A percentile compares a stretch with the other conserved stretches of the same genome.
These are phyloP conservation scores for Microthyrium microscopicum DNA, from an alignment of 2,329 filamentous ascomycete species.

Conservation along the genomic window DNA sequence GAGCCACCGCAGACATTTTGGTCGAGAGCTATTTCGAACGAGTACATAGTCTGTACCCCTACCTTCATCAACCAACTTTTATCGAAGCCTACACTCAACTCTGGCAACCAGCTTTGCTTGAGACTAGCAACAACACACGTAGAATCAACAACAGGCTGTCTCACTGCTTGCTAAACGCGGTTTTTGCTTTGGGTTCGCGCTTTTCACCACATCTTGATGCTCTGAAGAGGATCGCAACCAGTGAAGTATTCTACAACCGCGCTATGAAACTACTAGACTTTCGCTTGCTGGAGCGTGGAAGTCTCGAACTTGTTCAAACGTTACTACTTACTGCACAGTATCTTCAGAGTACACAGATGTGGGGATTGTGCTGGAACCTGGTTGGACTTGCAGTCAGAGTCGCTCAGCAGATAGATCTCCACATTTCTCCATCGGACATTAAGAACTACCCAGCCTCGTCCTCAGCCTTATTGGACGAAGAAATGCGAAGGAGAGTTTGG, in stretches of 20 bases:
- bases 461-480: background rate
- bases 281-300: background rate
- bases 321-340: conserved; percentile 1
- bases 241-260: background rate
- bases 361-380: conserved; percentile 2
- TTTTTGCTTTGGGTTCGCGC: conserved; percentile 1
- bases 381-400: conserved; percentile 1
- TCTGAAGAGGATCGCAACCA: background rate
- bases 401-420: conserved; percentile 1
- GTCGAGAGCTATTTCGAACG: conserved; percentile 3
- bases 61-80: background rate
- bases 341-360: conserved; percentile 1
- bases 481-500: conserved; percentile 1
- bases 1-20: background rate
- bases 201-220: background rate
- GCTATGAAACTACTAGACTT: background rate
- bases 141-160: background rate
- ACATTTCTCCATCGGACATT: background rate
- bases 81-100: background rate
- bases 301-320: conserved; percentile 1
- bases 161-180: background rate
- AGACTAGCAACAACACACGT: background rate
- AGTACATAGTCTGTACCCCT: conserved; percentile 1
- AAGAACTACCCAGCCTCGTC: background rate
- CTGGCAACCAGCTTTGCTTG: background rate